A percentile compares a stretch with the other conserved stretches of the same genome.
Evolutionary conservation across 495 filamentous ascomycete species (phyloP).

Genomic region (Aspergillus avenaceus): DNA sequence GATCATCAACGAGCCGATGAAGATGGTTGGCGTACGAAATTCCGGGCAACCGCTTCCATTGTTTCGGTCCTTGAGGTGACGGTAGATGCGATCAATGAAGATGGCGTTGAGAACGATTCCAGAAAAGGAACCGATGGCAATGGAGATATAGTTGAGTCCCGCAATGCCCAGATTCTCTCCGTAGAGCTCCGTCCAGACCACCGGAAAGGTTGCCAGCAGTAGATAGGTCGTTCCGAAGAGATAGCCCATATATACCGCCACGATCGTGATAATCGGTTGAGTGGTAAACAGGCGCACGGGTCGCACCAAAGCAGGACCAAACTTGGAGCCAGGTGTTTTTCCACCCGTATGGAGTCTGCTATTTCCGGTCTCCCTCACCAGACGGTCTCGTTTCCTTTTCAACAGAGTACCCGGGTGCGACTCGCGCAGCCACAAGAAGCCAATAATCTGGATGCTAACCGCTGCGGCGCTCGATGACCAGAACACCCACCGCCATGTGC

Average conservation of each 20-base stretch:
- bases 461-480: slow-evolving; percentile 52
- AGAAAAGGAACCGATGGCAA: slow-evolving; percentile 62
- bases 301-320: slow-evolving; percentile 41
- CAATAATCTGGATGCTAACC: slow-evolving; percentile 55
- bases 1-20: slow-evolving; percentile 47
- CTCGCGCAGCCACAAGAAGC: slow-evolving; percentile 62
- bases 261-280: slow-evolving; percentile 4
- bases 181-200: slow-evolving; percentile 55
- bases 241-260: slow-evolving; percentile 6
- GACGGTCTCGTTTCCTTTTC: slow-evolving; percentile 43
- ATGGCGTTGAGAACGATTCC: slow-evolving; percentile 55
- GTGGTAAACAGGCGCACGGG: slow-evolving; percentile 8
- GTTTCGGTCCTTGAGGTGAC: slow-evolving; percentile 50
- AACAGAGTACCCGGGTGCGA: slow-evolving; percentile 63
- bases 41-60: slow-evolving; percentile 47
- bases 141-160: slow-evolving; percentile 63
- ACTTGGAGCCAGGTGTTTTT: slow-evolving; percentile 34
- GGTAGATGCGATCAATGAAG: slow-evolving; percentile 61
- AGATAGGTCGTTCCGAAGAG: slow-evolving; percentile 7
- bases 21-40: slow-evolving; percentile 50
- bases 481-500: slow-evolving; percentile 56
- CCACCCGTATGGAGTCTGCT: slow-evolving; percentile 53
- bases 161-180: slow-evolving; percentile 54
- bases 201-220: slow-evolving; percentile 6
- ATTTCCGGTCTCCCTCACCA: slow-evolving; percentile 61